phyloP scores from a whole-genome alignment of 2,329 filamentous ascomycete genomes.

The Colletotrichum sp. region DNA sequence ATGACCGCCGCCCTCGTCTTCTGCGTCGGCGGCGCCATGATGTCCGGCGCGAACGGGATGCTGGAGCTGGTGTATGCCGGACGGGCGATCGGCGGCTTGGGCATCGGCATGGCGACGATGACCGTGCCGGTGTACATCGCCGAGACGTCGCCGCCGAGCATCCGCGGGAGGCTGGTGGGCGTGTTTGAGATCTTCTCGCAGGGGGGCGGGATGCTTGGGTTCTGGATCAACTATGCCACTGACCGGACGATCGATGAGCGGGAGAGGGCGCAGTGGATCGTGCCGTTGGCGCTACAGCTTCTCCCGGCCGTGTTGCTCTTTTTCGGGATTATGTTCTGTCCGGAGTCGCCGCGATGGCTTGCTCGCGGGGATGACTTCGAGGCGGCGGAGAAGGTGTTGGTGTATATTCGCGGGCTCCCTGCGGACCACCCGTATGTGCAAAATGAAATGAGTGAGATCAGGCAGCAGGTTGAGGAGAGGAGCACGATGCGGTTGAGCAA shows the following conservation, averaged over 20 bases:
- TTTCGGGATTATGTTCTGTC: slow-evolving; percentile 34
- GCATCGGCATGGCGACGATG: slow-evolving; percentile 54
- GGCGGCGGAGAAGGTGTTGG: slow-evolving; percentile 40
- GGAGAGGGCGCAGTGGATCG: slow-evolving; percentile 40
- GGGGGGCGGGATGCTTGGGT: slow-evolving; percentile 54
- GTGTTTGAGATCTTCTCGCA: slow-evolving; percentile 57
- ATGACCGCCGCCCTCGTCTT: slow-evolving; percentile 56
- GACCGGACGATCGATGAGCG: slow-evolving; percentile 25
- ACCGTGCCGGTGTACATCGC: slow-evolving; percentile 63
- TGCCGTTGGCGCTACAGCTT: slow-evolving; percentile 46
- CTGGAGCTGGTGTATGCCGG: slow-evolving; percentile 61
- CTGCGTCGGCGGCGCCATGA: slow-evolving; percentile 51
- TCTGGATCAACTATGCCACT: slow-evolving; percentile 38
- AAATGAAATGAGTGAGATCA: slow-evolving; percentile 41
- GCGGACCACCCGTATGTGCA: slow-evolving; percentile 42
- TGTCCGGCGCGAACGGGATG: slow-evolving; percentile 32
- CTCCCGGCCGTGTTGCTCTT: slow-evolving; percentile 41
- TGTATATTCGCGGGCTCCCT: slow-evolving; percentile 44
- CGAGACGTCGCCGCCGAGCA: slow-evolving; percentile 58
- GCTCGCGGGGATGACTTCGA: slow-evolving; percentile 38
- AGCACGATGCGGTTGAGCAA: slow-evolving; percentile 29
- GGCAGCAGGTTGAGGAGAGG: slow-evolving; percentile 55
- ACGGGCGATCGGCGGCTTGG: slow-evolving; percentile 55
- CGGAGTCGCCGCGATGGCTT: slow-evolving; percentile 41
- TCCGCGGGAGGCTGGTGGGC: slow-evolving; percentile 56